phyloP scores from a whole-genome alignment of 176 grass and related monocot genomes.

The Triticum dicoccoides region DNA sequence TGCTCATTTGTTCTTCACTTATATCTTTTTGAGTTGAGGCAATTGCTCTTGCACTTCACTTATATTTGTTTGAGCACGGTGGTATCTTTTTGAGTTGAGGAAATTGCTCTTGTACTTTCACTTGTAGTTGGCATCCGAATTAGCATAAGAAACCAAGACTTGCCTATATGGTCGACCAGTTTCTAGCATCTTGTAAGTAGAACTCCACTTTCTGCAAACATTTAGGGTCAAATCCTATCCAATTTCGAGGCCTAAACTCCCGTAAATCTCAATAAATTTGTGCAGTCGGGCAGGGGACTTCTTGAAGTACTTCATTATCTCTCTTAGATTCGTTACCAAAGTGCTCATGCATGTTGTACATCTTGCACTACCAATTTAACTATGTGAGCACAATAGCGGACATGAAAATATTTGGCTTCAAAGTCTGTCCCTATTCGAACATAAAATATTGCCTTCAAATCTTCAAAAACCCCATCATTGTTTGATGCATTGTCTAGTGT shows the following conservation, averaged over 20 bases:
- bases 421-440: too few relatives aligned
- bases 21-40: too few relatives aligned
- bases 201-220: background rate
- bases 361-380: background rate
- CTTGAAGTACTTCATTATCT: background rate
- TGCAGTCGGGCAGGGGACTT: background rate
- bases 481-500: too few relatives aligned
- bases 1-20: too few relatives aligned
- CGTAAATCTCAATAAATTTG: background rate
- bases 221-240: background rate
- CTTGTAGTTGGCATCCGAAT: background rate
- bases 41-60: too few relatives aligned
- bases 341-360: background rate
- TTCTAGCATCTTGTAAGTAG: background rate
- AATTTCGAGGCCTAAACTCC: background rate
- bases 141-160: background rate
- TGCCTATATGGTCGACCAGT: background rate
- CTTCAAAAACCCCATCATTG: too few relatives aligned
- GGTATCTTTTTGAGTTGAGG: too few relatives aligned
- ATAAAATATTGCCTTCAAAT: too few relatives aligned
- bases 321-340: background rate
- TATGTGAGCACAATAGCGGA: too few relatives aligned
- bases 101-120: background rate
- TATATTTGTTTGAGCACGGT: too few relatives aligned
- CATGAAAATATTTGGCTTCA: too few relatives aligned